A percentile compares a stretch with the other conserved stretches of the same genome.
phyloP scores from a whole-genome alignment of 441 rosid genomes.

The Breynia disticha region DNA sequence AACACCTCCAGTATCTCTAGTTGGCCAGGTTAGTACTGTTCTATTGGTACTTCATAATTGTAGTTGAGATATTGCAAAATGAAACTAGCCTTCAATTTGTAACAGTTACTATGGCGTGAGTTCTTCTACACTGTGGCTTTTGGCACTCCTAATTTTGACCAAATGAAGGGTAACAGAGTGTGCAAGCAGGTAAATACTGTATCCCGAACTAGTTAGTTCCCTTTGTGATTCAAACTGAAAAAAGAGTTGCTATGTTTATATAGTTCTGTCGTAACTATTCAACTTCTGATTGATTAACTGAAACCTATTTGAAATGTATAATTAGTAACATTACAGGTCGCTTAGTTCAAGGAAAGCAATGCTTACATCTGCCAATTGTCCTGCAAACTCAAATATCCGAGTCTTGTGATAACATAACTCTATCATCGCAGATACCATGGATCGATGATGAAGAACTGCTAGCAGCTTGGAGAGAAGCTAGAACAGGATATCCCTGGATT shows the following conservation, averaged over 20 bases:
- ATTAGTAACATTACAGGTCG: no score
- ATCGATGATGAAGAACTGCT: conserved; percentile 54
- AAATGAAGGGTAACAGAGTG: conserved; percentile 68
- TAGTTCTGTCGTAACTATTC: no score
- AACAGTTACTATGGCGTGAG: conserved; percentile 83
- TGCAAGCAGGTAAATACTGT: conserved; percentile 83
- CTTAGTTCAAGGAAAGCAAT: no score
- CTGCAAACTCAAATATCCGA: no score
- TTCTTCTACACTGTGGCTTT: conserved; percentile 84
- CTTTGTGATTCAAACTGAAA: no score
- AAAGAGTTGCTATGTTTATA: no score
- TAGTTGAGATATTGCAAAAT: conserved; percentile 12
- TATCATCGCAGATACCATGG: conserved; percentile 68
- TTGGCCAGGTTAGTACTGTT: conserved; percentile 61
- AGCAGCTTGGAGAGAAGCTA: conserved; percentile 85
- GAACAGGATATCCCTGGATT: conserved; percentile 95
- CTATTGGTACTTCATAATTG: conserved; percentile 2
- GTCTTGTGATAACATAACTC: no score
- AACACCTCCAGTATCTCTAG: conserved; percentile 89
- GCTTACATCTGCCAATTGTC: no score
- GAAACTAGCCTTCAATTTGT: conserved; percentile 14
- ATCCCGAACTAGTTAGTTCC: no score
- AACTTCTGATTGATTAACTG: no score
- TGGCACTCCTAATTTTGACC: conserved; percentile 86
- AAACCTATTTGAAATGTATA: no score